Evolutionary conservation across 2,329 filamentous ascomycete species (phyloP), one percentile per base, ranked within the genome.

Genomic region (Zarea fungicola): DNA sequence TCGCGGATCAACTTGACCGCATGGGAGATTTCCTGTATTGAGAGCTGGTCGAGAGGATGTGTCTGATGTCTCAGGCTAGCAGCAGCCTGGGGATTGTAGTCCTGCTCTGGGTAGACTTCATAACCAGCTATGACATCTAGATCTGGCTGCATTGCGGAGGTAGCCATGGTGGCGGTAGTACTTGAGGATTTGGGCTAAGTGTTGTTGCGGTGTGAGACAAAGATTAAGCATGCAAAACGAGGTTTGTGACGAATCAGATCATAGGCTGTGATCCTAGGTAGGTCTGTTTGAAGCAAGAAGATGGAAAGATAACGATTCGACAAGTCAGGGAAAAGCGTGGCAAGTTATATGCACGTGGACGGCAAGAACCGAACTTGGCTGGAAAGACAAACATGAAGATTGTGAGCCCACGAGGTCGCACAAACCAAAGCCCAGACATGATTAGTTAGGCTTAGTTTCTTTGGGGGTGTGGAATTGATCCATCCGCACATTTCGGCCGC

Each of bases 21-120:
- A 18, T 64, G 60, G 48, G 69, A 66, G 18, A 80, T 79, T 62
- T 83, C 80, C 32, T 77, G 69, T 57, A 76, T 62, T 42, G 69
- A 74, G 49, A 83, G 72, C 56, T 71, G 77, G 59, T 78, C 76
- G 32, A 72, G 61, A 53, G 69, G 69, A 57, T 72, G 68, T 14
- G 58, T 56, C 50, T 59, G 58, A 48, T 60, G 61, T 52, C 63
- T 57, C 42, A 60, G 53, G 47, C 67, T 61, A 53, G 63, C 64
- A 60, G 62, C 62, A 56, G 62, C 60, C 52, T 63, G 65, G 60
- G 56, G 65, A 60, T 63, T 57, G 58, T 68, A 69, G 57, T 70
- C 68, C 60, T 68, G 70, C 35, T 52, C 44, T 6, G 49, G 49
- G 59, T 65, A 70, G 53, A 73, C 69, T 51, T 67, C 70, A 63